Percentiles rank a stretch among this genome's conserved stretches.
Conservation (phyloP, 208 protist species). For the Angomonas ambiguus region DNA sequence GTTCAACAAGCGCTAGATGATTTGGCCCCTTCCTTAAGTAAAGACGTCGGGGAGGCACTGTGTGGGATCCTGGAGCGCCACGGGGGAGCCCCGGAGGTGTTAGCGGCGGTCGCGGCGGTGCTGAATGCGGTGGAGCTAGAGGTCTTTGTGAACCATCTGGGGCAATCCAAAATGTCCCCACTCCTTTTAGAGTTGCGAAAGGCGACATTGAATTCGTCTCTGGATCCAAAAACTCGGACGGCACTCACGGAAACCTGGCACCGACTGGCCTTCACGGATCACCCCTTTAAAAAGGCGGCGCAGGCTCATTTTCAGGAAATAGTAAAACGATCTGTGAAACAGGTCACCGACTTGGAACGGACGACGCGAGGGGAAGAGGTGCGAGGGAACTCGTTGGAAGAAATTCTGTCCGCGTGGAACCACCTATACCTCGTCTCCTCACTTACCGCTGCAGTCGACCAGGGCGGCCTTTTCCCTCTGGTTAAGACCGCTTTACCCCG, state of each 20-base stretch:
- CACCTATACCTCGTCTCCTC: conserved; percentile 57
- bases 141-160: conserved; percentile 42
- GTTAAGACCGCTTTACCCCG: conserved; percentile 26
- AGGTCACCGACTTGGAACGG: conserved; percentile 21
- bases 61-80: conserved; percentile 45
- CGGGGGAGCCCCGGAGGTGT: conserved; percentile 37
- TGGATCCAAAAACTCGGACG: conserved; percentile 18
- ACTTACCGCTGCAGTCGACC: conserved; percentile 33
- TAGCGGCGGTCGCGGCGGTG: conserved; percentile 37
- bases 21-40: conserved; percentile 37
- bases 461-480: conserved; percentile 25
- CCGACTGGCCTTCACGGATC: conserved; percentile 45
- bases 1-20: conserved; percentile 13
- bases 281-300: conserved; percentile 53
- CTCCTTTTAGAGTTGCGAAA: conserved; percentile 60
- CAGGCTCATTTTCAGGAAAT: conserved; percentile 68
- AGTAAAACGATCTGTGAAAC: conserved; percentile 38
- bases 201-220: conserved; percentile 23
- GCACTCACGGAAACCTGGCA: conserved; percentile 67
- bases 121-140: conserved; percentile 51
- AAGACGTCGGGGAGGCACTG: conserved; percentile 43
- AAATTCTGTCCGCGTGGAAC: conserved; percentile 36
- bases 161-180: conserved; percentile 31
- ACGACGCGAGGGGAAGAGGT: neutral
- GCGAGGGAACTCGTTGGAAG: conserved; percentile 14